Base-by-base conservation (phyloP, 208 protist species). In the Leishmania tropica region DNA sequence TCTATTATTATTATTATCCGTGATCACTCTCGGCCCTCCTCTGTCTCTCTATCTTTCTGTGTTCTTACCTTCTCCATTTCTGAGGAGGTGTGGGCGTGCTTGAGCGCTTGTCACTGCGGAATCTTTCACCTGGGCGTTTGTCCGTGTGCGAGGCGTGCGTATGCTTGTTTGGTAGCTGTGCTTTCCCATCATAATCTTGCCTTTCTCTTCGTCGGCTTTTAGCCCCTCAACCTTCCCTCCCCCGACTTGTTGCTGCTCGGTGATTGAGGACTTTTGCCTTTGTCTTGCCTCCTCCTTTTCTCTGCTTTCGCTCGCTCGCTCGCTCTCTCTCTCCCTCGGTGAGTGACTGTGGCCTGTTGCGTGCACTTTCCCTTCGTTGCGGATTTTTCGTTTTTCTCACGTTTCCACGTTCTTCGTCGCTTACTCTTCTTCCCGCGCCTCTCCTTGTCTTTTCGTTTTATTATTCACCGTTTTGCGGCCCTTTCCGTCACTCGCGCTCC, bases 401-500 rank as follows among this genome's bases (percentile, higher is more conserved):
- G 24, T 68, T 68, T 21, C 51, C n/a, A 28, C 37, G 8, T 68
- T 17, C 31, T n/a, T 86, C 40, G 3, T 84, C 13, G 76, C 71
- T 21, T 72, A 79, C 71, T 82, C 31, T 74, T 60, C 58, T 76
- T 64, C 76, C 48, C 51, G 19, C 7, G 28, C 58, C 28, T 35
- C 58, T 64, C 58, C 58, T 48, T 62, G 78, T 53, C 45, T 64
- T 76, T 81, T 73, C 53, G 58, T n/a, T 74, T 76, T 58, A 76
- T 35, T 76, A 62, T 81, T 74, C 70, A 28, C 70, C 10, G 21
- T 54, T 48, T 48, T 11, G 15, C 37, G 19, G 2, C 54, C 7
- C 42, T 48, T 24, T 47, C 28, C 28, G 17, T 42, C 70, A 42
- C 24, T 47, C 21, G 45, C 24, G 15, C 58, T 31, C 35, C 58